Base-by-base conservation (phyloP, 176 grass and related monocot species). In the Areca catechu region DNA sequence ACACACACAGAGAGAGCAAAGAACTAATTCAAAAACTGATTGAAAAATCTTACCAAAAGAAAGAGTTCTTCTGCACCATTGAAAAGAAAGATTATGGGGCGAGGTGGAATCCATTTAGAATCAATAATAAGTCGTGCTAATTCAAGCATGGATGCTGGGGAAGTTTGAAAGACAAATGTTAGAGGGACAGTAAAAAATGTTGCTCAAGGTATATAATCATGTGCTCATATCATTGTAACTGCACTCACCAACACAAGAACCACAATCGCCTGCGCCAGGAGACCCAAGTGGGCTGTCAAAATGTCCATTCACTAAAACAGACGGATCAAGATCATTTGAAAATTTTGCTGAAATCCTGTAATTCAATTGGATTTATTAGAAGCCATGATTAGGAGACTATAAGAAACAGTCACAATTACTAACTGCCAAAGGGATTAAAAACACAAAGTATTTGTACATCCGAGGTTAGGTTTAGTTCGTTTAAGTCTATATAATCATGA, bases 41-140 rank as follows among this genome's bases (percentile, higher is more conserved):
- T 60, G 25, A 7, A 85, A 6, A 63, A 18, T 65, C 58, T 83
- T 89, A 97, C 92, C 83, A 97, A 84, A 81, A 97, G 92, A 69
- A 91, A 97, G 80, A 97, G 86, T 71, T 97, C 92, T 77, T 97
- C 92, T 27, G 92, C 92, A 37, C 92, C 92, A 77, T 97, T 97
- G 77, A 91, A 97, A 72, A 97, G 92, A 74, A 97, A 97, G 74
- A 91, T 88, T 50, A 97, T 68, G 7, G 92, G 92, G 65, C 50
- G 86, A 70, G 86, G 81, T 65, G 92, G 92, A 62, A 91, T 75
- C 92, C 92, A 97, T 58, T 77, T 75, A 49, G 86, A 84, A 76
- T 97, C 86, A 80, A 91, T 56, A 63, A 97, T 73, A 56, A 97
- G 75, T 67, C 92, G 74, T 85, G 80, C 85, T 73, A 97, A 78